Evolutionary conservation across 169 alveolate genomes (phyloP), one percentile per base, ranked within the genome.

Genomic region (Eimeria acervulina): DNA sequence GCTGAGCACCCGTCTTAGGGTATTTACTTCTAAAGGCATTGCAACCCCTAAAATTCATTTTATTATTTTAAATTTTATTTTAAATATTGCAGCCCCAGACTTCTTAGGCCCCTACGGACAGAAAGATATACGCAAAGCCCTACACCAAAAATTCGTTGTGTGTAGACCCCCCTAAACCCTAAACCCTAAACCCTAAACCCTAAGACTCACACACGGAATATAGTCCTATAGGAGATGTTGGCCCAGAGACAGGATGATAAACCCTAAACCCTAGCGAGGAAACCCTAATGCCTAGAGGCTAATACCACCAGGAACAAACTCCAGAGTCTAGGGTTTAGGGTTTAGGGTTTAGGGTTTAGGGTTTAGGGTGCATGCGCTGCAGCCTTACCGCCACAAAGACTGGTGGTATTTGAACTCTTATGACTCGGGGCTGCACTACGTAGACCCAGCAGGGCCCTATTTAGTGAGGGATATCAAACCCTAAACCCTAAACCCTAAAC

Each of bases 321-420:
- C 55, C 55, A 47, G 12, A 47, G 55, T 12, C 55, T 47, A 47
- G 55, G 55, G 55, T 47, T 47, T 47, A 47, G 55, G 55, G 55
- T 47, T 47, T 47, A 47, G 55, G 55, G 55, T 47, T 47, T 47
- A 47, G 55, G 55, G 55, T 47, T 47, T 47, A 47, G 55, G 55
- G 55, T 47, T 47, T 47, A 47, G 55, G 55, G 55, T 47, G n/a
- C n/a, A n/a, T n/a, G n/a, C n/a, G n/a, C n/a, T n/a, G n/a, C 93
- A 85, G 93, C 52, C 52, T 12, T 40, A 63, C 10, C 47, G 93
- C n/a, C 93, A 85, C 61, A 85, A 85, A 38, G 93, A 85, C 36
- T 85, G 93, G 93, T 85, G 93, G 93, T 85, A 47, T 40, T 42
- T 85, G 61, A 85, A 85, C 38, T 85, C 93, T 12, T 85, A 85